Conservation (phyloP, 2,329 filamentous ascomycete genomes). For the Monosporascus cannonballus region DNA sequence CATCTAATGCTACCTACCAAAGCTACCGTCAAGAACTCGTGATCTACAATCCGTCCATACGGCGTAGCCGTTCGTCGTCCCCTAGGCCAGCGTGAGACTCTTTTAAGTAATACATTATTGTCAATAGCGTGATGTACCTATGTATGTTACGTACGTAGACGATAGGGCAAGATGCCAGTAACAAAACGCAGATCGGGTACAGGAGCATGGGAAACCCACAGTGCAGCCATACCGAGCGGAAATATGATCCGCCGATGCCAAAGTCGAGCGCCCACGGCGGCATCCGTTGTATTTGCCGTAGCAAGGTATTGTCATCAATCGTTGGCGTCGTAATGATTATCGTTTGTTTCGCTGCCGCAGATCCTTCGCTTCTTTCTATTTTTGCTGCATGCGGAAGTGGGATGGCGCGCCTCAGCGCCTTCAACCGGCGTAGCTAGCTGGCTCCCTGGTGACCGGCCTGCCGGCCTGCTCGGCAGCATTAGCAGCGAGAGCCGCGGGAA, state of each 20-base stretch:
- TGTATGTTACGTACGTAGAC: no score
- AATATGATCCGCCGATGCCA: background rate
- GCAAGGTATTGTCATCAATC: background rate
- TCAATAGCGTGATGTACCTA: background rate
- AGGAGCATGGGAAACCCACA: background rate
- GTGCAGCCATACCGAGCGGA: background rate
- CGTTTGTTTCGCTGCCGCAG: background rate
- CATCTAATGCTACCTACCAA: background rate
- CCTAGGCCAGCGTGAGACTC: background rate
- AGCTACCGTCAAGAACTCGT: background rate
- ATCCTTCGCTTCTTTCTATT: background rate
- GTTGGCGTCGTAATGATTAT: background rate
- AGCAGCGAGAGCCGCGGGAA: background rate
- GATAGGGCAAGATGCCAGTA: no score
- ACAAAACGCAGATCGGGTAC: background rate
- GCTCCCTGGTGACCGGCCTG: background rate
- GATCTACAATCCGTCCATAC: background rate
- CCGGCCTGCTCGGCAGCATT: background rate
- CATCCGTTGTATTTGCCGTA: no score
- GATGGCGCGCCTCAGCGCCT: background rate
- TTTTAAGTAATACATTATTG: background rate
- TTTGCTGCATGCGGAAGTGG: background rate
- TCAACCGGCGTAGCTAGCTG: background rate
- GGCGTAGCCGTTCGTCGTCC: background rate
- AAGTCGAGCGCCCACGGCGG: no score